Base-by-base conservation (phyloP, 2,329 filamentous ascomycete species). In the Fusarium nelsonii region DNA sequence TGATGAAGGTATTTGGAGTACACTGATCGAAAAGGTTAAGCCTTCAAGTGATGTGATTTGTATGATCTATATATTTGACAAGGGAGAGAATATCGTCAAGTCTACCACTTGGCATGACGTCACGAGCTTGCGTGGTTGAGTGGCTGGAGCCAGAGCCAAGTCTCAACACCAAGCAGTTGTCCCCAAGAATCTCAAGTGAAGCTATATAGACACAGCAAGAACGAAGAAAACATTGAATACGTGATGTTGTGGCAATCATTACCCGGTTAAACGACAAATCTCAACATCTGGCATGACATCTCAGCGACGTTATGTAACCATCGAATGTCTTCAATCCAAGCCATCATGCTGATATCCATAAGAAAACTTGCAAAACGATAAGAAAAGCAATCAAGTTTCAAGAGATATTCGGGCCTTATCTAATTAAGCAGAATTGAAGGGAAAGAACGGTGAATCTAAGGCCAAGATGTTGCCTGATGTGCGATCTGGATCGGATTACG, bases 71-170 rank as follows among this genome's bases (percentile, higher is more conserved):
- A 32, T 44, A 20, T 44, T 18, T 8, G 23, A 4, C 3, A 49
- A 65, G 46, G 46, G 53, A 48, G 18, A 51, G 43, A 20, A 44
- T 53, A 33, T 53, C 36, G 16, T 39, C 3, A 16, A 39, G 10
- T 53, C 30, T 28, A 48, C 6, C n/a, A 65, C 62, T 65, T 65
- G 62, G 62, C 61, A 65, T 65, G 54, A 65, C 62, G 62, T 65
- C 62, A 65, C 12, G 16, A 28, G 61, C 54, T 65, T 65, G 60
- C 61, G 61, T 9, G 61, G 53, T 54, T 40, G n/a, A 8, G 61
- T 65, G 62, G 62, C 62, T 65, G 52, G 15, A 30, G 50, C 32
- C 23, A 20, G 33, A 61, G 59, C 37, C 49, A 49, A 63, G 59
- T 39, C 32, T 55, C 30, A 37, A 48, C 34, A 33, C 2, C 23